Percentiles rank a stretch among this genome's conserved stretches.
Conservation (phyloP, 192 early-diverging fungal genomes). For the Podochytrium sp. region DNA sequence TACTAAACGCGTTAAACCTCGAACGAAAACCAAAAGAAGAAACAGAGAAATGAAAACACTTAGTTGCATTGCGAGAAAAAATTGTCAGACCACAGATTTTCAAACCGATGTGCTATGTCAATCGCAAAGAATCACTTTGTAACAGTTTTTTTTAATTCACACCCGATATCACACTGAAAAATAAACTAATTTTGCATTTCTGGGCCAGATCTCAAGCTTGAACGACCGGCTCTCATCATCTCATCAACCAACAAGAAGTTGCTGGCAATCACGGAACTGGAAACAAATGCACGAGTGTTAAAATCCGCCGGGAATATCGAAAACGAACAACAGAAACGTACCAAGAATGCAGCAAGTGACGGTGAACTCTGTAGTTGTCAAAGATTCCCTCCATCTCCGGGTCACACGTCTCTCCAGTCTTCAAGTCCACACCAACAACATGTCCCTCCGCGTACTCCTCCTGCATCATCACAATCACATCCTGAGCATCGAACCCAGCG, state of each 20-base stretch:
- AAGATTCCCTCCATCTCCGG: slow-evolving; percentile 92
- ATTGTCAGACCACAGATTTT: too few species aligned
- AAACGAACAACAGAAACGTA: slow-evolving; percentile 34
- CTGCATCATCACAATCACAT: slow-evolving; percentile 90
- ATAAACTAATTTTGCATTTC: too few species aligned
- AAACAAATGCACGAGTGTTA: slow-evolving; percentile 13
- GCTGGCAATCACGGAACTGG: slow-evolving; percentile 94
- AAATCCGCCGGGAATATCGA: too few species aligned
- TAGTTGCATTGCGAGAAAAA: too few species aligned
- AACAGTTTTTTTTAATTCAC: too few species aligned
- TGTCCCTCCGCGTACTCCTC: slow-evolving; percentile 93
- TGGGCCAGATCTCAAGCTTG: slow-evolving; percentile 39
- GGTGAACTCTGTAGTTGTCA: slow-evolving; percentile 97
- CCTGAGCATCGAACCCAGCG: slow-evolving; percentile 94
- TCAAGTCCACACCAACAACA: slow-evolving; percentile 90
- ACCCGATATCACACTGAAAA: too few species aligned
- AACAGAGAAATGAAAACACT: too few species aligned
- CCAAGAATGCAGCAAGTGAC: slow-evolving; percentile 95
- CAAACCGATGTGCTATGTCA: too few species aligned
- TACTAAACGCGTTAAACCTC: too few species aligned
- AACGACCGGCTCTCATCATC: slow-evolving; percentile 81
- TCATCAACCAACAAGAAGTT: slow-evolving; percentile 98
- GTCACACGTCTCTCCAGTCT: slow-evolving; percentile 91
- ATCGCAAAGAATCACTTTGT: too few species aligned
- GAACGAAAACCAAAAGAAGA: too few species aligned